These are phyloP conservation scores for Thinopyrum obtusiflorum DNA, from an alignment of 202 grass and related monocot species.

Conservation along the genomic window DNA sequence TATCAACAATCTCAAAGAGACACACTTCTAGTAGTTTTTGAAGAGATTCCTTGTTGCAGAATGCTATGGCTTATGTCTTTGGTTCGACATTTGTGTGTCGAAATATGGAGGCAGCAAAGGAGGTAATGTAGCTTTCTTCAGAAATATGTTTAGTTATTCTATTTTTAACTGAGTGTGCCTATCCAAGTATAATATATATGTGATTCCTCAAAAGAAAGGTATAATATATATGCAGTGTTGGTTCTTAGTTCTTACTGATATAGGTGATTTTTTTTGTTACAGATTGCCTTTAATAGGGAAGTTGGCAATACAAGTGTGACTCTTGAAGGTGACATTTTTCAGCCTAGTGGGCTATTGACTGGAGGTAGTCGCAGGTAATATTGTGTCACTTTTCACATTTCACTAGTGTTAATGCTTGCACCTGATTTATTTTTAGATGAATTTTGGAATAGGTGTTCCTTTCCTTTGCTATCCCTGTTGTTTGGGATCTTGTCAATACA, in stretches of 20 bases:
- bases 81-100: slow-evolving; percentile 90
- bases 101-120: slow-evolving; percentile 77
- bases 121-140: slow-evolving; percentile 50
- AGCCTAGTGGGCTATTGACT: slow-evolving; percentile 88
- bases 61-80: slow-evolving; percentile 82
- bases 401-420: not conserved
- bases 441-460: slow-evolving; percentile 19
- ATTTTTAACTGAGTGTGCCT: slow-evolving; percentile 18
- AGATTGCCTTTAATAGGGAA: slow-evolving; percentile 79
- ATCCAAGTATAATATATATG: slow-evolving; percentile 3
- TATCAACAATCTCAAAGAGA: not conserved
- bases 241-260: slow-evolving; percentile 26
- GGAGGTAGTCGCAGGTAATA: slow-evolving; percentile 87
- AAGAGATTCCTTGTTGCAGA: slow-evolving; percentile 56
- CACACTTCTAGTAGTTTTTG: too few relatives aligned
- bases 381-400: slow-evolving; percentile 15
- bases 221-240: not conserved
- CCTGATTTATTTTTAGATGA: not conserved
- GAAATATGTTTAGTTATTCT: not conserved
- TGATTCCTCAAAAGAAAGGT: too few relatives aligned
- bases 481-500: not conserved
- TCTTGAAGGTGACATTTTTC: slow-evolving; percentile 84
- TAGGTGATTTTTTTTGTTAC: slow-evolving; percentile 18
- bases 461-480: slow-evolving; percentile 8
- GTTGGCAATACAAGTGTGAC: slow-evolving; percentile 77